Evolutionary conservation across 1,284 basidiomycete genomes (phyloP), one percentile per base, ranked within the genome.

Genomic region (Sporisorium graminicola): DNA sequence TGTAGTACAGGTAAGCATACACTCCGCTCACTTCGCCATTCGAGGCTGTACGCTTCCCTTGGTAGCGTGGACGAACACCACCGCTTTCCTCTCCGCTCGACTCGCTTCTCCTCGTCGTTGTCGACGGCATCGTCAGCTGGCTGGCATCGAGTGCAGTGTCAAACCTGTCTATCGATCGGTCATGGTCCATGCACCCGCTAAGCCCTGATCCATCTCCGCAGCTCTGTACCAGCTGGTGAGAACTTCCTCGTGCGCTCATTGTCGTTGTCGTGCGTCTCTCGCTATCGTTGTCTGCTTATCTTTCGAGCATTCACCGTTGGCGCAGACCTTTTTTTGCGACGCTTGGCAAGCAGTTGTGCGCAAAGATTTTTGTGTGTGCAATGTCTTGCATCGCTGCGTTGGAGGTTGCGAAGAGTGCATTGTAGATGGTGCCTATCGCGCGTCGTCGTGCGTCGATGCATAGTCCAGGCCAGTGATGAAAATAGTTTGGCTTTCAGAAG

Each of bases 1-100:
- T 43, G 67, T 71, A 70, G 68, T 60, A 61, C 50, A 72, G 65
- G 74, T 76, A 71, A 76, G 74, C 67, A 63, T 71, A 58, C 22
- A 2, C 53, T 61, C 27, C 58, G 49, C 53, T 52, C 22, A 10
- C 55, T 7, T 35, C 29, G 22, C 24, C 26, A 35, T 42, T 16
- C 14, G 8, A 37, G 5, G 33, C 26, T 35, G 18, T 42, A 9
- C 44, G 43, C 42, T 49, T 42, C n/a, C 22, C 5, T 22, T 27
- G 31, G 31, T 24, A 22, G 42, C 58, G 52, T 29, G 27, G 22
- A n/a, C 50, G 49, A 35, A 2, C 40, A 42, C n/a, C 5, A 35
- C 4, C 24, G 10, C 37, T 16, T 18, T 24, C 2, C 33, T 35
- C 33, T n/a, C 26, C 29, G 2, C 31, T 44, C 51, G 44, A 46